Base-by-base conservation (phyloP, 192 early-diverging fungal genomes). In the Irineochytrium annulatum region DNA sequence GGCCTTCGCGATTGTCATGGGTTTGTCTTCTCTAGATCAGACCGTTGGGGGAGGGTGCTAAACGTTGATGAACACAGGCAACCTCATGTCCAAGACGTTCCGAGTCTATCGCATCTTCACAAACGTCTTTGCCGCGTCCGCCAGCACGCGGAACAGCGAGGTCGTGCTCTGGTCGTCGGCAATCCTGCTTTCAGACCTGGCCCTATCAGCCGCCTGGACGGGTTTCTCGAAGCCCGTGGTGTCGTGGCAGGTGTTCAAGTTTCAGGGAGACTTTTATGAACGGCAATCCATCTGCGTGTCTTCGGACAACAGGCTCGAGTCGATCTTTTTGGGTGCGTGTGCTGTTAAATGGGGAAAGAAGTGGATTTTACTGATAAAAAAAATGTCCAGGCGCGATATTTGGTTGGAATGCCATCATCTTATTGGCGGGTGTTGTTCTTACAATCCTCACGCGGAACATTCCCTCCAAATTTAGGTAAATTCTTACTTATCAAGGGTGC, bases 71-170 rank as follows among this genome's bases (percentile, higher is more conserved):
- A n/a, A n/a, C n/a, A n/a, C n/a, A n/a, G n/a, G n/a, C n/a, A n/a
- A n/a, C n/a, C n/a, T 59, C 20, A 28, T 59, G 4, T 13, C 14
- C 8, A 59, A 59, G 28, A 57, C 13, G 6, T 56, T 17, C 51
- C 52, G 58, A 34, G 27, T 59, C 54, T 59, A 14, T n/a, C 13
- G 54, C 14, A 29, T 59, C 8, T 59, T 59, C 30, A 49, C 11
- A 8, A 49, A 49, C 46, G 26, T n/a, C n/a, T n/a, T n/a, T n/a
- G n/a, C n/a, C n/a, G n/a, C n/a, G n/a, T n/a, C n/a, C n/a, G n/a
- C n/a, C n/a, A n/a, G n/a, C n/a, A n/a, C n/a, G n/a, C n/a, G n/a
- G 17, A 49, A 49, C 26, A 5, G 13, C 26, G 5, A 20, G 46
- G 46, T 49, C 24, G 26, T 49, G 13, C 6, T 6, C 11, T 49